phyloP scores from a whole-genome alignment of 139 green algal species.

The Desmodesmus armatus region DNA sequence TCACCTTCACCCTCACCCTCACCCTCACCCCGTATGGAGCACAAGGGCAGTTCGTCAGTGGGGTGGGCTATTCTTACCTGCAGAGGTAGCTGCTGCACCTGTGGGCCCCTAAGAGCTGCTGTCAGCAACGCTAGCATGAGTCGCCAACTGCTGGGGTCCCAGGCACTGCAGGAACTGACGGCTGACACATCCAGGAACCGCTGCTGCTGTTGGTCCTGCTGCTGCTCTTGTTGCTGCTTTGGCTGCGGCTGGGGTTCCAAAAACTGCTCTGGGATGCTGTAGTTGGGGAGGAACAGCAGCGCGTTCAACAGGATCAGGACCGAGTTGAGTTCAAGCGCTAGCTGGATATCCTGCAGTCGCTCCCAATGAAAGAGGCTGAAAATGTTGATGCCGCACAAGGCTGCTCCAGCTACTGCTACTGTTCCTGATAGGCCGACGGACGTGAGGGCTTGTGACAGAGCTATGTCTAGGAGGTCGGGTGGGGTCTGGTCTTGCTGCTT shows the following conservation, averaged over 20 bases:
- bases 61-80: conserved; percentile 19
- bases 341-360: background rate
- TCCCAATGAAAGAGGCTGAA: conserved; percentile 21
- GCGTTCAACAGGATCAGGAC: background rate
- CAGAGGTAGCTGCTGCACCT: background rate
- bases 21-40: too few species aligned
- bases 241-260: background rate
- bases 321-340: conserved; percentile 4
- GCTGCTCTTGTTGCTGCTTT: background rate
- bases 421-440: conserved; percentile 22
- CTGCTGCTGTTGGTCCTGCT: background rate
- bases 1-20: too few species aligned
- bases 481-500: too few species aligned
- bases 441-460: conserved; percentile 24
- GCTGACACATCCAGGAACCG: conserved; percentile 13
- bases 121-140: conserved; percentile 14
- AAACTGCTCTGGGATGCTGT: conserved; percentile 13
- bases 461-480: too few species aligned
- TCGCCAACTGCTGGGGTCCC: background rate
- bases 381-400: conserved; percentile 1
- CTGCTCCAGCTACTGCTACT: conserved; percentile 21
- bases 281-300: conserved; percentile 23
- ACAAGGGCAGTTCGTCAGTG: too few species aligned
- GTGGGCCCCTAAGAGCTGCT: background rate
- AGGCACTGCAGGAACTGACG: background rate